Conservation (phyloP, 164 flowering plant species). For the Vitis cinerea region DNA sequence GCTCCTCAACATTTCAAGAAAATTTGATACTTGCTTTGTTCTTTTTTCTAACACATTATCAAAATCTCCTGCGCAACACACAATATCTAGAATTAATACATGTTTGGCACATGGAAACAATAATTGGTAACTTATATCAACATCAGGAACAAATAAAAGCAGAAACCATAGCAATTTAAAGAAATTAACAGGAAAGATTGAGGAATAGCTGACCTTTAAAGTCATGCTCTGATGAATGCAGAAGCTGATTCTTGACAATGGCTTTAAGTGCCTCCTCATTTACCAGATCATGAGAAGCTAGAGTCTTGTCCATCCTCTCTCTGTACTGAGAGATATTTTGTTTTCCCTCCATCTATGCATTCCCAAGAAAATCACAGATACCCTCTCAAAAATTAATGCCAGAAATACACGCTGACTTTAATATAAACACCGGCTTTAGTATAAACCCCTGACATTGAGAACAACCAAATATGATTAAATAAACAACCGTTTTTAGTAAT, state of each 20-base stretch:
- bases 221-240: conserved; percentile 34
- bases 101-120: not conserved
- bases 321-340: conserved; percentile 51
- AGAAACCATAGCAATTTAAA: not conserved
- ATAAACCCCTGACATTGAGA: conserved; percentile 11
- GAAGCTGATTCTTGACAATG: conserved; percentile 64
- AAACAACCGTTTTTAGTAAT: not conserved
- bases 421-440: not conserved
- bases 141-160: not conserved
- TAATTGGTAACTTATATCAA: not conserved
- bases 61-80: conserved; percentile 33
- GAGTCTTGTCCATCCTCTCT: conserved; percentile 66
- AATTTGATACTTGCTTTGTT: conserved; percentile 41
- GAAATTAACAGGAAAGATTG: not conserved
- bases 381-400: not conserved
- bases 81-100: not conserved
- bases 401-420: not conserved
- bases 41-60: conserved; percentile 39
- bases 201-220: conserved; percentile 38
- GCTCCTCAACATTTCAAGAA: conserved; percentile 73
- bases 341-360: conserved; percentile 52
- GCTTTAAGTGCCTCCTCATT: conserved; percentile 42
- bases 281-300: conserved; percentile 58
- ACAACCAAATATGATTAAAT: not conserved
- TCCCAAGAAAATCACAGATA: conserved; percentile 11